Percentiles rank a stretch among this genome's conserved stretches.
These are phyloP conservation scores for Agrocybe chaxingu DNA, from an alignment of 768 basidiomycete genomes.

Conservation along the genomic window DNA sequence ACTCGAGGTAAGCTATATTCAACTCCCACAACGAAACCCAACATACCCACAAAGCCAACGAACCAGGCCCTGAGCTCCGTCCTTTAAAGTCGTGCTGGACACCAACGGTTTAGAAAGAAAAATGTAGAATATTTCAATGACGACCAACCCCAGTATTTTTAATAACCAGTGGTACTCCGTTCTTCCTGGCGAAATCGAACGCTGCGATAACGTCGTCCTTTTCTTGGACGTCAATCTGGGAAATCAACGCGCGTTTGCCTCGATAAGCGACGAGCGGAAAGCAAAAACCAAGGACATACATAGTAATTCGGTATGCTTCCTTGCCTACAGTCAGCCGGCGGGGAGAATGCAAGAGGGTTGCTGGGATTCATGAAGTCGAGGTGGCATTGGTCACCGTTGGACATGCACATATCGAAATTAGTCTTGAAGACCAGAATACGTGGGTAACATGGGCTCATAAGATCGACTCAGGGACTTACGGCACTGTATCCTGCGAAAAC, in stretches of 20 bases:
- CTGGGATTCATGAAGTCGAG: conserved; percentile 36
- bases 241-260: not conserved
- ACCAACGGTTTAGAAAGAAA: not conserved
- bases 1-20: not conserved
- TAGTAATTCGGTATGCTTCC: conserved; percentile 40
- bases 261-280: not conserved
- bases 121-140: not conserved
- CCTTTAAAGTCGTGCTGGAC: conserved; percentile 48
- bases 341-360: conserved; percentile 21
- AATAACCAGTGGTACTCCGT: conserved; percentile 39
- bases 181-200: conserved; percentile 37
- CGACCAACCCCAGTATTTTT: conserved; percentile 49
- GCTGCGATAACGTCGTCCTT: conserved; percentile 40
- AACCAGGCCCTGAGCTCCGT: conserved; percentile 41
- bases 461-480: conserved; percentile 1
- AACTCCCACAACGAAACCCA: not conserved
- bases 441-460: not conserved
- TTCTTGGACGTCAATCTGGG: conserved; percentile 38
- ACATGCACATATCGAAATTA: conserved; percentile 59
- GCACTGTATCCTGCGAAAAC: conserved; percentile 15
- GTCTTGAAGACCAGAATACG: conserved; percentile 15
- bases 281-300: conserved; percentile 21
- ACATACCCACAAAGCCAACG: conserved; percentile 44
- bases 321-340: conserved; percentile 29
- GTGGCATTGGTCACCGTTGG: conserved; percentile 40